Base-by-base conservation (phyloP, 2,329 filamentous ascomycete genomes). In the Aspergillus latus region DNA sequence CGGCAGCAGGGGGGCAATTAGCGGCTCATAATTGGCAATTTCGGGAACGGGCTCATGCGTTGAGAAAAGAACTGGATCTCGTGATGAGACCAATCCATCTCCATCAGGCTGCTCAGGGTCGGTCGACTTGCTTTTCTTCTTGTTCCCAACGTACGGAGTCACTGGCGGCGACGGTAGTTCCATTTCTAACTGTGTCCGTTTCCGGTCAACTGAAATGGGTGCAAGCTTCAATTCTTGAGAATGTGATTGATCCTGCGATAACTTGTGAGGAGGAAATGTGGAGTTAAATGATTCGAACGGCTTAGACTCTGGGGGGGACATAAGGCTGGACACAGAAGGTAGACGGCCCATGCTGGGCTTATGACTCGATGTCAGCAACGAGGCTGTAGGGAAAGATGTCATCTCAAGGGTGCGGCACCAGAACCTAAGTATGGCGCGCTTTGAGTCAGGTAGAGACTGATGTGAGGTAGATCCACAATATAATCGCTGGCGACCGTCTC, bases 221-320 rank as follows among this genome's bases (percentile, higher is more conserved):
- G 75, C 70, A 10, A 77, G 66, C 53, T 68, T 75, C 59, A 74
- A 66, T 21, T 71, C 68, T 44, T 68, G 57, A 40, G 62, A 54
- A 56, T 65, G 65, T 11, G 68, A 63, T 39, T 58, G 58, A 53
- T 71, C 65, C 54, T 67, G 64, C 39, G 66, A 65, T 58, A 66
- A 66, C 54, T 61, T 59, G 56, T 66, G 67, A 26, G 69, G 65
- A 34, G 68, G 66, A 47, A 66, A 64, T 15, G 64, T 54, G 43
- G 66, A 62, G 54, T 70, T 65, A 63, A 77, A 78, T 48, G 69
- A 81, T 54, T 82, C 82, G 2, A 82, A 74, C 16, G 80, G 80
- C 47, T 76, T 84, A n/a, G 69, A 59, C 65, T 77, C 75, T 56
- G 76, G 76, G 40, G 76, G 75, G 60, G 76, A 78, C 73, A 78